Evolutionary conservation across 225 moss, liverwort and hornwort species (phyloP), one percentile per base, ranked within the genome.

Genomic region (Bryum argenteum): DNA sequence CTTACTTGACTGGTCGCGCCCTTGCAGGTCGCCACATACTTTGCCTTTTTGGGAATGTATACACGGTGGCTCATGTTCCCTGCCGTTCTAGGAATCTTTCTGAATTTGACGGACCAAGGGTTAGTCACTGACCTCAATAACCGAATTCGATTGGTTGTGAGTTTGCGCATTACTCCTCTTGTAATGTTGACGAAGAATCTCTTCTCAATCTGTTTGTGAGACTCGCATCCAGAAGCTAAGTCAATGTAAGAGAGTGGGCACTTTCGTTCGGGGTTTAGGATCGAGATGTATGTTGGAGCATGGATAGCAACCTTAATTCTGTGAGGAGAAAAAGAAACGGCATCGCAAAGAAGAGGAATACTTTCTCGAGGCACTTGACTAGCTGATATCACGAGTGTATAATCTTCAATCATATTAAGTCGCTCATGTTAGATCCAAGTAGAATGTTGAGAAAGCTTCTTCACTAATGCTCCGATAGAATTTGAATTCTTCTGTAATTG

Each of bases 11-110:
- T 61, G 48, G 37, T 75, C 37, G 10, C 21, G 47, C 14, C 48
- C 18, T 20, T 62, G 81, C 82, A 98, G 97, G 92, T 98, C 58
- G 97, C 92, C 13, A 94, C 83, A 14, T 98, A 98, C 74, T 98
- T 98, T 72, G 94, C 97, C 28, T 98, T 98, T 66, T 82, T 94
- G 74, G 97, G 97, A 69, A 88, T 94, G 97, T 98, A 98, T 41
- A 85, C 97, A 3, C 88, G 79, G 56, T 98, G 97, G 97, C 88
- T 98, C 11, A 15, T 84, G 20, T 89, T 92, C 37, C 97, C 97
- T 22, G 90, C 84, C 16, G 71, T 63, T 23, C 13, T 98, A 50
- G 97, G 97, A 62, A 73, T 82, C 20, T 17, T 87, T 21, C 62
- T 98, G 61, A 84, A 89, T 72, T 67, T 82, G 12, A 83, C 78